Evolutionary conservation across 441 rosid genomes (phyloP), one percentile per base, ranked within the genome.

Genomic region (Brassica balearica): DNA sequence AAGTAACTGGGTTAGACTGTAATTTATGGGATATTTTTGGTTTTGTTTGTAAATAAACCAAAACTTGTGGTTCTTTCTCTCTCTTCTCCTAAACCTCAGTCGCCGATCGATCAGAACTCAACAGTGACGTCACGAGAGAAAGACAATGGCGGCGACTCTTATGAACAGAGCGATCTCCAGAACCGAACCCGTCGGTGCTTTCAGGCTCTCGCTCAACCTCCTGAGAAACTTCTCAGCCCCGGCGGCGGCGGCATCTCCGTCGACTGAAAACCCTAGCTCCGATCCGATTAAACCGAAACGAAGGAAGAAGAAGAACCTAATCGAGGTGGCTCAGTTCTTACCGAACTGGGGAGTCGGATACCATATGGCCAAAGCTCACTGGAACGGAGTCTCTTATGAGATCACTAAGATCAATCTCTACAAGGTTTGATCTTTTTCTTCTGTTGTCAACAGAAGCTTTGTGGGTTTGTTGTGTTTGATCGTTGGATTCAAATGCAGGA

Each of bases 321-420:
- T 94, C 83, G 97, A 94, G 71, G 97, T 92, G 4, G 94, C 91
- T 58, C 97, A 91, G 88, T 92, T 92, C 72, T 81, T 93, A 70
- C 96, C 99, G 56, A 87, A 89, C 46, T 91, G 98, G 98, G 99
- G 99, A 22, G 68, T 93, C 61, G 98, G 96, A 4, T 93, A 87
- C 78, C 93, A 91, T 82, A 82, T 91, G 96, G 96, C 99, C 32
- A 93, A 95, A 85, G 86, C 93, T 67, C 99, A 95, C 75, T 93
- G 99, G 99, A 72, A 68, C 11, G 88, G 85, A 36, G 87, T 95
- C 65, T 89, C 95, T 14, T 95, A 95, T 64, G 85, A 93, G 82
- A 90, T 95, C 91, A 93, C 97, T 70, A 95, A 91, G 75, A 89
- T 93, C 87, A 93, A 93, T 83, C 99, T 95, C 82, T 89, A 93